Evolutionary conservation across 306 rosid genomes (phyloP), one percentile per base, ranked within the genome.

Genomic region (Cyamopsis tetragonoloba): DNA sequence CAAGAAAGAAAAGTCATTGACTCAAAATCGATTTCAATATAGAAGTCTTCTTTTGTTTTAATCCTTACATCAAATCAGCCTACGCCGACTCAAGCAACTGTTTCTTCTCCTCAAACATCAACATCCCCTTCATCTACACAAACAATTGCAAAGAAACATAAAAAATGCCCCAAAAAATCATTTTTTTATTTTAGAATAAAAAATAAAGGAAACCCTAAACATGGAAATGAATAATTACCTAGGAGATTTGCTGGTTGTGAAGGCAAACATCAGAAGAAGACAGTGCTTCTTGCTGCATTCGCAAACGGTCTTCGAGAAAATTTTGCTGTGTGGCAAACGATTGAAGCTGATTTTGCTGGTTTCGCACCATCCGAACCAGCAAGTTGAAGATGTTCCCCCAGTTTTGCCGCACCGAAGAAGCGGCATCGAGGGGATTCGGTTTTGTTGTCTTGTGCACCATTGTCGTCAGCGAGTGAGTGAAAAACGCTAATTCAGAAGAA

Each of bases 281-380:
- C 99, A 90, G 83, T 2, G 81, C 82, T 5, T 85, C 83, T 24
- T 88, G 85, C 70, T 86, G 91, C 81, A 69, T 55, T 66, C 32
- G 35, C 47, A 86, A 32, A 0, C 83, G 87, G 49, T 88, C 86
- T 80, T 82, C 77, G 37, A 88, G 84, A 66, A 83, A 19, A 44
- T 80, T 83, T 13, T 89, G 81, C 43, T 80, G 86, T 31, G 28
- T 66, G 19, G 77, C 79, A 44, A 87, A 80, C 3, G 83, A 62
- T 19, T 77, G 92, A 46, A 93, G 84, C 86, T 90, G 89, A 6
- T 65, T 71, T 46, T 89, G 91, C 80, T 85, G 88, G 41, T 56
- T 69, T 28, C 63, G 73, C 39, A 88, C 19, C 81, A 88, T 88
- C 27, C 79, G 76, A 31, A 79, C 83, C 80, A 90, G 5, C 35